Evolutionary conservation across 352 stramenopile species (phyloP).

Genomic region (Phytopythium mirpurense): DNA sequence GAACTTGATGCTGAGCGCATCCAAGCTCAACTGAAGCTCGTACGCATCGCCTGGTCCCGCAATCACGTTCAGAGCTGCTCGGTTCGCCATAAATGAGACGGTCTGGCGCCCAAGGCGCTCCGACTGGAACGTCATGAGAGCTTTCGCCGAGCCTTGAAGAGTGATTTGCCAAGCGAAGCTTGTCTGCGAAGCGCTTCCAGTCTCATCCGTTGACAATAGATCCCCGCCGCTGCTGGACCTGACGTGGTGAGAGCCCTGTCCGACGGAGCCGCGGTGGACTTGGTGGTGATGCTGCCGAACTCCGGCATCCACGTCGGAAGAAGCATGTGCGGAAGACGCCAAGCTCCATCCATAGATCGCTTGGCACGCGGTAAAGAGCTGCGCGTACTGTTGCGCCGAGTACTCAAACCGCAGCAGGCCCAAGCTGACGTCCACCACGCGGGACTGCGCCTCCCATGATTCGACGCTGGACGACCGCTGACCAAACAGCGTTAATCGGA

Average conservation of each 20-base stretch:
- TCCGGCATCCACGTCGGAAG: background rate
- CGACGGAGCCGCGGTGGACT: background rate
- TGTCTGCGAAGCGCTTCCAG: constrained; percentile 5
- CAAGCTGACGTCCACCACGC: constrained; percentile 54
- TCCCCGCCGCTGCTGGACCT: constrained; percentile 5
- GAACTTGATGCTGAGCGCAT: constrained; percentile 37
- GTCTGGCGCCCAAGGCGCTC: constrained; percentile 29
- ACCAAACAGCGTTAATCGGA: constrained; percentile 55
- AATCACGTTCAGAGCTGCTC: constrained; percentile 45
- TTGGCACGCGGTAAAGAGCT: background rate
- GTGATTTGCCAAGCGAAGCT: constrained; percentile 58
- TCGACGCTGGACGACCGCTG: constrained; percentile 30
- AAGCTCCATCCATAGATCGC: background rate
- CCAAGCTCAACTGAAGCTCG: constrained; percentile 50
- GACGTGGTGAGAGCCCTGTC: no score
- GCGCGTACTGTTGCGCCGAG: background rate
- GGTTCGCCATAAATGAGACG: constrained; percentile 28
- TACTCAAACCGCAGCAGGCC: constrained; percentile 28
- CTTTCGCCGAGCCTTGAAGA: constrained; percentile 38
- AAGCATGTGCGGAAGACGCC: background rate
- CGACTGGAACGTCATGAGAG: constrained; percentile 32
- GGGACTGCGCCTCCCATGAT: constrained; percentile 44
- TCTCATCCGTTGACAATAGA: background rate
- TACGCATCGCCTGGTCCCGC: constrained; percentile 27
- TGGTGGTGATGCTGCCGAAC: background rate